Base-by-base conservation (phyloP, 2,329 filamentous ascomycete genomes). In the Orbilia blumenaviensis region DNA sequence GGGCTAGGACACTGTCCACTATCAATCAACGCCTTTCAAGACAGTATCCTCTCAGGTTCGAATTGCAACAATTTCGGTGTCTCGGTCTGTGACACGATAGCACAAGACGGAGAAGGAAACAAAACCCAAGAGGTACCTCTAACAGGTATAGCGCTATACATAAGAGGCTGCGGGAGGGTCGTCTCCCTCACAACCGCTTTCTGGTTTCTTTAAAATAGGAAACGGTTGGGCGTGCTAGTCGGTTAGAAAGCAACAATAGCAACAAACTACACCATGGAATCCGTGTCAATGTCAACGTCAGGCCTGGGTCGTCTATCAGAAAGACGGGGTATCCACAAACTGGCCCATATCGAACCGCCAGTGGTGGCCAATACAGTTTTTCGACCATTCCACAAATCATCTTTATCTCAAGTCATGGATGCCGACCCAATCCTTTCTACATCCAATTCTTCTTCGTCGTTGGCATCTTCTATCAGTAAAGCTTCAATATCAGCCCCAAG, bases 281-380 rank as follows among this genome's bases (percentile, higher is more conserved):
- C 72, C 44, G 46, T 52, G 56, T 46, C 48, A 52, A 66, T 60
- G 29, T 69, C 72, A 68, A 69, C 72, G 42, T 69, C 72, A 41
- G 60, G 58, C 50, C 64, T 76, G 32, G 50, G 73, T 10, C 73
- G 73, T 27, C 62, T 77, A 48, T 77, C 73, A 23, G 73, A 77
- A 50, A 61, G 73, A 50, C 73, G 73, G 23, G 73, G 73, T 32
- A 67, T 77, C 29, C 73, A 66, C 52, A 77, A 77, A 60, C 27
- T 77, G 38, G 73, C 73, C 21, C 73, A 77, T 66, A 77, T 77
- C 21, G 73, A 77, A 62, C 73, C 73, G 10, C 73, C 66, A 23
- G 58, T 58, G 38, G 36, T 60, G n/a, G 56, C 48, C 2, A 61
- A 29, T 41, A 54, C 72, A 25, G 64, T 61, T 23, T 41, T 76